Percentiles rank a stretch among this genome's conserved stretches.
Conservation (phyloP, 257 asterid genomes). For the Penstemon eatonii region DNA sequence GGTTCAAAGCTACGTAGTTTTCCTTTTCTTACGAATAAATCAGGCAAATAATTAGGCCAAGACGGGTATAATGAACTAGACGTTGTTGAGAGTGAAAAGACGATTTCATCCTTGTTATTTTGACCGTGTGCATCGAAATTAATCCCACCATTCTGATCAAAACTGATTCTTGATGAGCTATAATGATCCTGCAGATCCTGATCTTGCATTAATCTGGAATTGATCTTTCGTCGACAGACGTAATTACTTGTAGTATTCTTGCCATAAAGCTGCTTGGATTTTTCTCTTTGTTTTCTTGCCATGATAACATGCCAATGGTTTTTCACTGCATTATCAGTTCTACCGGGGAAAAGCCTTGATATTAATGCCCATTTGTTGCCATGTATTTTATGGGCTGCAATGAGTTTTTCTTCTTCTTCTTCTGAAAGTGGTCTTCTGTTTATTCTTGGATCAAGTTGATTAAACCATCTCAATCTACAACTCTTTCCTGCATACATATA, state of each 20-base stretch:
- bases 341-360: slow-evolving; percentile 86
- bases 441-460: slow-evolving; percentile 92
- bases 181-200: slow-evolving; percentile 21
- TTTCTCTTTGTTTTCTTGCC: slow-evolving; percentile 91
- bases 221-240: slow-evolving; percentile 37
- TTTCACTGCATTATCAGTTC: slow-evolving; percentile 95
- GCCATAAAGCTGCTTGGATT: slow-evolving; percentile 53
- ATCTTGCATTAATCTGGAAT: slow-evolving; percentile 28
- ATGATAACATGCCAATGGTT: slow-evolving; percentile 95
- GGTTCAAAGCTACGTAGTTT: slow-evolving; percentile 26
- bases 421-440: slow-evolving; percentile 86
- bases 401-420: slow-evolving; percentile 80
- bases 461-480: slow-evolving; percentile 95
- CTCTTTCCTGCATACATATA: slow-evolving; percentile 65
- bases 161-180: slow-evolving; percentile 47
- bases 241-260: slow-evolving; percentile 36
- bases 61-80: slow-evolving; percentile 32
- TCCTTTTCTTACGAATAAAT: slow-evolving; percentile 34
- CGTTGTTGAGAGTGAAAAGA: slow-evolving; percentile 49
- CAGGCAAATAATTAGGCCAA: slow-evolving; percentile 42
- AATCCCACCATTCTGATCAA: slow-evolving; percentile 33
- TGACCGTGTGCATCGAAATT: slow-evolving; percentile 41
- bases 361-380: slow-evolving; percentile 94
- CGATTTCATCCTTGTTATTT: slow-evolving; percentile 32
- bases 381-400: slow-evolving; percentile 77